A percentile compares a stretch with the other conserved stretches of the same genome.
Conservation (phyloP, 2,329 filamentous ascomycete species). For the Oidium heveae region DNA sequence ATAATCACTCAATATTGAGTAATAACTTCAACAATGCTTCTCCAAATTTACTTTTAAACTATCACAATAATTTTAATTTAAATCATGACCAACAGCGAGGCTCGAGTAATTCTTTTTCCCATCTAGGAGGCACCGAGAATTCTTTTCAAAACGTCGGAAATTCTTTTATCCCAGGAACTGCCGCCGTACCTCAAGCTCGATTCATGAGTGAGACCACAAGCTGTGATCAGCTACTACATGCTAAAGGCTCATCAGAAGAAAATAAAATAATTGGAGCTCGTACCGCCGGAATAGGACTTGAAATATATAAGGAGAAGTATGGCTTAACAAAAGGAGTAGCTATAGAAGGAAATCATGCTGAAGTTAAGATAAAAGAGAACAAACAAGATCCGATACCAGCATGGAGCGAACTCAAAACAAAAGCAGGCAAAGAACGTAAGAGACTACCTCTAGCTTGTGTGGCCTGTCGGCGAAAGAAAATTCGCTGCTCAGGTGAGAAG, state of each 20-base stretch:
- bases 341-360: conserved; percentile 27
- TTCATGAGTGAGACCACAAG: not conserved
- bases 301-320: not conserved
- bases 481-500: conserved; percentile 91
- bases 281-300: not conserved
- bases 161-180: not conserved
- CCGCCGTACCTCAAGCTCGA: not conserved
- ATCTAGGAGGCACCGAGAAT: not conserved
- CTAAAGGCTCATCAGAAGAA: not conserved
- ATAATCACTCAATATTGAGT: not conserved
- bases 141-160: not conserved
- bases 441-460: conserved; percentile 83
- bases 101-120: not conserved
- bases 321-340: not conserved
- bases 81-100: not conserved
- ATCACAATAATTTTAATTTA: not conserved
- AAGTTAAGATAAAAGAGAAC: conserved; percentile 28
- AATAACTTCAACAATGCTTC: not conserved
- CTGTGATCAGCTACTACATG: not conserved
- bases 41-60: not conserved
- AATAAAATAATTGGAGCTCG: not conserved
- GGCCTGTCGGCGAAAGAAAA: conserved; percentile 89
- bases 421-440: conserved; percentile 89
- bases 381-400: conserved; percentile 33
- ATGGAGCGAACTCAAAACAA: conserved; percentile 69